These are phyloP conservation scores for Alternaria hordeiaustralica DNA, from an alignment of 2,329 filamentous ascomycete species.

Conservation along the genomic window DNA sequence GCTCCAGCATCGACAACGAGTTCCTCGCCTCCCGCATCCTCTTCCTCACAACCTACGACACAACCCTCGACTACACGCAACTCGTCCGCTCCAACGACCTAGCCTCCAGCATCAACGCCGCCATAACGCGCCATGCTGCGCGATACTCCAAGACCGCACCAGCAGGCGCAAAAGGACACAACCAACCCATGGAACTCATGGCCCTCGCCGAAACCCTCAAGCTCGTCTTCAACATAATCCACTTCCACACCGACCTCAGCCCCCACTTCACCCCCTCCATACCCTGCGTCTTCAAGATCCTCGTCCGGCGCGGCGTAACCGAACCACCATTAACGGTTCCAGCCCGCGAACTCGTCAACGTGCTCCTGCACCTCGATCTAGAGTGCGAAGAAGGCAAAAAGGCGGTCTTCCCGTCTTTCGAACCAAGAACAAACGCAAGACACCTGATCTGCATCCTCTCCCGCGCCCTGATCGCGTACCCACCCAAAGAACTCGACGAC, in stretches of 20 bases:
- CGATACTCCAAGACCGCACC: conserved; percentile 49
- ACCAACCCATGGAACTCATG: conserved; percentile 73
- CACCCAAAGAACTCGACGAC: conserved; percentile 73
- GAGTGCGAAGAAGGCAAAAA: conserved; percentile 54
- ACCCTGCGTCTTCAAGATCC: conserved; percentile 72
- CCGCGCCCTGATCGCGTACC: conserved; percentile 67
- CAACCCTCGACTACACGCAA: conserved; percentile 68
- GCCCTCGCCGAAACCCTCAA: conserved; percentile 85
- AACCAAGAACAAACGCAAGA: conserved; percentile 65
- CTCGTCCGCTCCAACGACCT: conserved; percentile 72
- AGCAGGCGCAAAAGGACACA: conserved; percentile 32
- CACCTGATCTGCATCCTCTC: conserved; percentile 75
- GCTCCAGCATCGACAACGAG: conserved; percentile 79
- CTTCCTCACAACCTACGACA: conserved; percentile 80
- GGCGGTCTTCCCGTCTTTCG: conserved; percentile 70
- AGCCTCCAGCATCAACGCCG: conserved; percentile 71
- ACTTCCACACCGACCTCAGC: conserved; percentile 70
- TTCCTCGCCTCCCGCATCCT: conserved; percentile 82
- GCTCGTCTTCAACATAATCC: conserved; percentile 85
- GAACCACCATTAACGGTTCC: conserved; percentile 75
- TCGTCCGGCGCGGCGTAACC: conserved; percentile 66
- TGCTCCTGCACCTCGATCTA: conserved; percentile 79
- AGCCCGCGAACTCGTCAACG: conserved; percentile 76
- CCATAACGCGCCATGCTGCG: conserved; percentile 69
- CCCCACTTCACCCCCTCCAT: conserved; percentile 71